Conservation (phyloP, 495 filamentous ascomycete genomes). For the Thozetella sp. region DNA sequence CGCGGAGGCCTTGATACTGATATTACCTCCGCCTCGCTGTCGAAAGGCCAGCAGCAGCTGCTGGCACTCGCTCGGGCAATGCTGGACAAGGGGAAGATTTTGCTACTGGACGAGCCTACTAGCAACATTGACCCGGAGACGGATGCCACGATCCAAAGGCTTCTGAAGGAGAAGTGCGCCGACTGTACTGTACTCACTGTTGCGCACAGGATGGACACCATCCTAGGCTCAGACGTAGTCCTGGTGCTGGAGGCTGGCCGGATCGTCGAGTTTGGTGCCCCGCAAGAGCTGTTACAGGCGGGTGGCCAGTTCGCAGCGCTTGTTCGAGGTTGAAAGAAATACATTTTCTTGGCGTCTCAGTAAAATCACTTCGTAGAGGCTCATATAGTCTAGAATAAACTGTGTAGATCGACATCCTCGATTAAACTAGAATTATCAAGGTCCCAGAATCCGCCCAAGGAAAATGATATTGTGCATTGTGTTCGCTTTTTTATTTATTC, state of each 20-base stretch:
- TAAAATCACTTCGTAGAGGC: too few species aligned
- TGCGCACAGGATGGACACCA: constrained; percentile 38
- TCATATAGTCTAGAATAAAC: too few species aligned
- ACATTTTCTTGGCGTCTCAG: too few species aligned
- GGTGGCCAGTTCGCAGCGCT: too few species aligned
- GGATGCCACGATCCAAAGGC: constrained; percentile 25
- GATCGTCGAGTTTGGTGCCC: constrained; percentile 35
- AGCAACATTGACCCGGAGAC: constrained; percentile 30
- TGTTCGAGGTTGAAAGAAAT: too few species aligned
- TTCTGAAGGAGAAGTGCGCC: constrained; percentile 30
- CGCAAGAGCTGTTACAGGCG: constrained; percentile 28
- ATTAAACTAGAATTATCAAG: too few species aligned
- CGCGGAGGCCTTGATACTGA: constrained; percentile 40
- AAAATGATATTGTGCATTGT: too few species aligned
- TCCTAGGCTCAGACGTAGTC: constrained; percentile 41
- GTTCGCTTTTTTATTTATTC: too few species aligned
- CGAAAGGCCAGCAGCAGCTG: constrained; percentile 59
- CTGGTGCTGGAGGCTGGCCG: constrained; percentile 31
- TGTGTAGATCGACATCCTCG: too few species aligned
- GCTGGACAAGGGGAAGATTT: constrained; percentile 32
- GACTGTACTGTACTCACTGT: constrained; percentile 44
- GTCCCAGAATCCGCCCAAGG: too few species aligned
- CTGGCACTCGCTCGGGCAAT: constrained; percentile 65
- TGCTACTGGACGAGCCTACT: constrained; percentile 29
- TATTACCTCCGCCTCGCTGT: constrained; percentile 27